Evolutionary conservation across 208 protist species (phyloP), one percentile per base, ranked within the genome.

Genomic region (Endotrypanum monterogeii): DNA sequence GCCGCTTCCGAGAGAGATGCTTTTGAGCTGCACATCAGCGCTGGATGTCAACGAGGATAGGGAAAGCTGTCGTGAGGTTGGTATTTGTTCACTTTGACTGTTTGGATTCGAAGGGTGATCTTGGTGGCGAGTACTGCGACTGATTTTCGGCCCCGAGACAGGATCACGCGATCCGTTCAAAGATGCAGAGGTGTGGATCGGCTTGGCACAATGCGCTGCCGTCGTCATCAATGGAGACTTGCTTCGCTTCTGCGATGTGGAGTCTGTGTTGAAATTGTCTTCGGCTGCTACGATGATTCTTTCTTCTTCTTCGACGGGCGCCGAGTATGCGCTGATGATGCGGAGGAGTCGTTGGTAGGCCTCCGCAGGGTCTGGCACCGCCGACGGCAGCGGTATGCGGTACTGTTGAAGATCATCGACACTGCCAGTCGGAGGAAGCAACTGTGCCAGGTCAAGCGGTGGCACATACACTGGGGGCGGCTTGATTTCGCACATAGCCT

Each of bases 381-480:
- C 75, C 0, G 75, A 73, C 1, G 75, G 75, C 1, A 79, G 8
- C 16, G 75, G 75, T 23, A 79, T 79, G 35, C 75, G 75, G 51
- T 79, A 79, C 12, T 37, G 67, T 68, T 62, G 58, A 37, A 79
- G 52, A 23, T 79, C 75, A 6, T 74, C 67, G 6, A 20, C 41
- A 0, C 41, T 68, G 20, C 30, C 7, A 0, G 75, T 79, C 20
- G 75, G 75, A 35, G 70, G 61, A 48, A 70, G 75, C 58, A 79
- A 61, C 30, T 20, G 1, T 1, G 50, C 70, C 14, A 79, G 61
- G 14, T 79, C 75, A 1, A 79, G 68, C 32, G 60, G 75, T n/a
- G 75, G 75, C n/a, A 79, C 68, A n/a, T 16, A 63, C 8, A 12
- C 18, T 1, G 75, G 30, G 7, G 61, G 68, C 16, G 61, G 4